A percentile compares a stretch with the other conserved stretches of the same genome.
phyloP scores from a whole-genome alignment of 129 eudicot genomes.

The Pittosporum tobira region DNA sequence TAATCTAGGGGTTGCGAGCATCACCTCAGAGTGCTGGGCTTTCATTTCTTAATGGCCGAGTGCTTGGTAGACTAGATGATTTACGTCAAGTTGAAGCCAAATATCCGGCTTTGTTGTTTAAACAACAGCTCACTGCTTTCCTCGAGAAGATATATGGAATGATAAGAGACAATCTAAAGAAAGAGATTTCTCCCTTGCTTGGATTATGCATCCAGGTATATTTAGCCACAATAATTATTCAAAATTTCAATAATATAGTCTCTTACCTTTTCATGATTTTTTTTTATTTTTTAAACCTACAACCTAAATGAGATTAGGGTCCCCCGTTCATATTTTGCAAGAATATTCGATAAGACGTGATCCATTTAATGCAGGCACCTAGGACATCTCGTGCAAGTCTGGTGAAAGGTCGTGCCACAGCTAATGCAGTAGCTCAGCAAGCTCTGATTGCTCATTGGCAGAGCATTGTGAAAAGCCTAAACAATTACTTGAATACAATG shows the following conservation, averaged over 20 bases:
- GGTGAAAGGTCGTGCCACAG: conserved; percentile 86
- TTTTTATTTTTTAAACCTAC: too few species aligned
- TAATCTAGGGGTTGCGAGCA: conserved; percentile 70
- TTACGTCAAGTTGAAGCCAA: conserved; percentile 90
- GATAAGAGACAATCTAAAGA: conserved; percentile 83
- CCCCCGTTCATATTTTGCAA: not conserved
- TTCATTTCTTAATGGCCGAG: too few species aligned
- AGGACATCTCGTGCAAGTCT: conserved; percentile 91
- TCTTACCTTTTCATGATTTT: not conserved
- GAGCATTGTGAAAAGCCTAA: conserved; percentile 77
- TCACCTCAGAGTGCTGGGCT: too few species aligned
- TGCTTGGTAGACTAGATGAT: conserved; percentile 82
- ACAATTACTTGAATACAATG: conserved; percentile 72
- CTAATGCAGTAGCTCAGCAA: conserved; percentile 90
- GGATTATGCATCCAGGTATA: conserved; percentile 93
- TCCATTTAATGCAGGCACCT: conserved; percentile 59
- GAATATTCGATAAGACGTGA: not conserved
- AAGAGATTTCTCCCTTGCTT: conserved; percentile 88
- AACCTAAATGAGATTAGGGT: not conserved
- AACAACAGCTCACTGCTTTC: conserved; percentile 90
- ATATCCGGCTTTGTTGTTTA: conserved; percentile 86
- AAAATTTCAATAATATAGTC: too few species aligned
- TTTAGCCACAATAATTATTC: too few species aligned
- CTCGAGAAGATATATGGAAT: conserved; percentile 93
- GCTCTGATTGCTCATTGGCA: conserved; percentile 90